phyloP scores from a whole-genome alignment of 345 rosid species.

The Salix brachista region DNA sequence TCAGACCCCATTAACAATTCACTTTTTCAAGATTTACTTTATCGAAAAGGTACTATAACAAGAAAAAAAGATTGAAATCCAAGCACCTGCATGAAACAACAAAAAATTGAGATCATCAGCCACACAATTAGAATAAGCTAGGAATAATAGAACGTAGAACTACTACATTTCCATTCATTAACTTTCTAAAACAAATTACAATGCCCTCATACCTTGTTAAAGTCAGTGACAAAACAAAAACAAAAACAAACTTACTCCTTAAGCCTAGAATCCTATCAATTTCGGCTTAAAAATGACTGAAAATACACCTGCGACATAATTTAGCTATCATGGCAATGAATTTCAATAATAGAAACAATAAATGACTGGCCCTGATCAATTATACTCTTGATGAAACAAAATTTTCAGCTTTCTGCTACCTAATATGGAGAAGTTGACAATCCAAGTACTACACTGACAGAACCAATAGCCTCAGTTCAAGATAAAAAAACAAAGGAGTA shows the following conservation, averaged over 20 bases:
- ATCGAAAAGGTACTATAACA: slow-evolving; percentile 2
- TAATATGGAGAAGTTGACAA: background rate
- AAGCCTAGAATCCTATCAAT: background rate
- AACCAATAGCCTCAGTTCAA: background rate
- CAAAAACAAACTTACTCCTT: background rate
- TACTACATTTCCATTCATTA: background rate
- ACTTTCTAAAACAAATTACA: background rate
- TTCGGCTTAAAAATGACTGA: background rate
- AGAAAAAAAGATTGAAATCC: slow-evolving; percentile 4
- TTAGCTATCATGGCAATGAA: background rate
- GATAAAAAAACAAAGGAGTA: background rate
- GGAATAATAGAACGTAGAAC: background rate
- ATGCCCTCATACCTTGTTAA: background rate
- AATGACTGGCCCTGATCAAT: background rate
- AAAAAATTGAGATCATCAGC: background rate
- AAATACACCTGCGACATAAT: background rate
- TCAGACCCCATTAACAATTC: slow-evolving; percentile 73
- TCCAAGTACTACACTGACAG: background rate
- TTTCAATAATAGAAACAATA: background rate
- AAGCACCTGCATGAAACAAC: slow-evolving; percentile 5
- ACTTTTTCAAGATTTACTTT: background rate
- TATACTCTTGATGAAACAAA: background rate
- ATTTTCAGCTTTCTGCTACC: background rate
- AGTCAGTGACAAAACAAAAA: background rate
- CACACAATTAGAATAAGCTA: background rate